phyloP scores from a whole-genome alignment of 1,284 basidiomycete species.

The Malassezia globosa region DNA sequence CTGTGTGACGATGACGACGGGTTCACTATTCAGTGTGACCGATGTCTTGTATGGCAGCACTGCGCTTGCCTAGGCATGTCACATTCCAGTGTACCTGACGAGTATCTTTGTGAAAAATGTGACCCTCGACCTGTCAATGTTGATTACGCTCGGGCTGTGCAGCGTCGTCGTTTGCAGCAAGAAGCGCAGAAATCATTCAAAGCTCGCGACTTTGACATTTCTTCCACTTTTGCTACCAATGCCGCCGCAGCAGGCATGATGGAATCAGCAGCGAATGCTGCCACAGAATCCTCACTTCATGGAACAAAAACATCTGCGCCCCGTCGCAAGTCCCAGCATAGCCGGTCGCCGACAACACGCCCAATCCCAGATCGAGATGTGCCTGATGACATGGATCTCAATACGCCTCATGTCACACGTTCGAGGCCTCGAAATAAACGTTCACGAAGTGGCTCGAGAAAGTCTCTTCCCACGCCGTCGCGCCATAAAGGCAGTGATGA shows the following conservation, averaged over 20 bases:
- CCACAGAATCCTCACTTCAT: slow-evolving; percentile 2
- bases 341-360: not conserved
- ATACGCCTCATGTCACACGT: not conserved
- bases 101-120: slow-evolving; percentile 49
- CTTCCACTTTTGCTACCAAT: too few relatives aligned
- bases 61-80: slow-evolving; percentile 63
- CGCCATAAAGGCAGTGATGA: slow-evolving; percentile 21
- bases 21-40: slow-evolving; percentile 81
- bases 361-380: not conserved
- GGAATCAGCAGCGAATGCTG: slow-evolving; percentile 8
- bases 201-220: not conserved
- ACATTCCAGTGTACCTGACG: slow-evolving; percentile 58
- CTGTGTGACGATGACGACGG: slow-evolving; percentile 66
- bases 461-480: not conserved
- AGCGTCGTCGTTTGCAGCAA: slow-evolving; percentile 35
- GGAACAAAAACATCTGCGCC: not conserved
- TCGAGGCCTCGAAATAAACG: slow-evolving; percentile 13
- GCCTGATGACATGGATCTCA: not conserved
- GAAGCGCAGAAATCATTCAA: slow-evolving; percentile 28
- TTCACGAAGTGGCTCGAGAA: not conserved
- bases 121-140: slow-evolving; percentile 41
- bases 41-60: slow-evolving; percentile 80
- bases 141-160: slow-evolving; percentile 34
- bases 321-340: not conserved
- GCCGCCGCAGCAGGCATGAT: not conserved